Conservation (phyloP, 345 rosid species). For the Litchi chinensis region DNA sequence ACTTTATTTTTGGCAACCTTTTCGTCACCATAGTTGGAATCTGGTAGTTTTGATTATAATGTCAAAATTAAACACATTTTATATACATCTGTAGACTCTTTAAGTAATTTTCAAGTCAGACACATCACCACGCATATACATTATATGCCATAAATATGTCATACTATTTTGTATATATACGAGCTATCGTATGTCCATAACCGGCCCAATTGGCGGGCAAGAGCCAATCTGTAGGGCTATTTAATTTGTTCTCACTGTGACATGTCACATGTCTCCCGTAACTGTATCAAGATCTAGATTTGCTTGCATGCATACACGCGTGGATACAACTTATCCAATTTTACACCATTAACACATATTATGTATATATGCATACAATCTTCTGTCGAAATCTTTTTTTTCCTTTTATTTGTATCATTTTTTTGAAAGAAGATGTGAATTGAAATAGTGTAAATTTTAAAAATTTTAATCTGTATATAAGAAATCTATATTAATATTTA, state of each 20-base stretch:
- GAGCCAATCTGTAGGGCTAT: conserved; percentile 17
- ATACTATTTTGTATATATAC: neutral
- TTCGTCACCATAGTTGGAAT: conserved; percentile 30
- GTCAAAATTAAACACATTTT: conserved; percentile 6
- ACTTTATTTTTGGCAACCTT: conserved; percentile 1
- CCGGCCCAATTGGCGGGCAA: conserved; percentile 29
- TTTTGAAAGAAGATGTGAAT: neutral
- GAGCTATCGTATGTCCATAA: neutral
- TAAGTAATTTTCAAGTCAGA: conserved; percentile 4
- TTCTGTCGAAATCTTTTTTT: neutral
- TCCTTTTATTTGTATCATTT: neutral
- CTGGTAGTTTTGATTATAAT: conserved; percentile 22
- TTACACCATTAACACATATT: neutral
- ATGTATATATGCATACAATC: neutral
- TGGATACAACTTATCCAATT: neutral
- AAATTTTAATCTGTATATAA: too few relatives aligned
- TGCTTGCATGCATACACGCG: conserved; percentile 1
- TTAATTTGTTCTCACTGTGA: neutral
- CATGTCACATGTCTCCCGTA: neutral
- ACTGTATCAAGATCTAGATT: neutral
- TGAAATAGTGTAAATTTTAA: neutral
- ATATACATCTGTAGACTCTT: conserved; percentile 6
- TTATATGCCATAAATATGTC: neutral
- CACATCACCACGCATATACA: neutral
- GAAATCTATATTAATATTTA: neutral